Percentiles rank a stretch among this genome's conserved stretches.
These are phyloP conservation scores for Tolypocladium tundrense DNA, from an alignment of 2,329 filamentous ascomycete species.

Conservation along the genomic window DNA sequence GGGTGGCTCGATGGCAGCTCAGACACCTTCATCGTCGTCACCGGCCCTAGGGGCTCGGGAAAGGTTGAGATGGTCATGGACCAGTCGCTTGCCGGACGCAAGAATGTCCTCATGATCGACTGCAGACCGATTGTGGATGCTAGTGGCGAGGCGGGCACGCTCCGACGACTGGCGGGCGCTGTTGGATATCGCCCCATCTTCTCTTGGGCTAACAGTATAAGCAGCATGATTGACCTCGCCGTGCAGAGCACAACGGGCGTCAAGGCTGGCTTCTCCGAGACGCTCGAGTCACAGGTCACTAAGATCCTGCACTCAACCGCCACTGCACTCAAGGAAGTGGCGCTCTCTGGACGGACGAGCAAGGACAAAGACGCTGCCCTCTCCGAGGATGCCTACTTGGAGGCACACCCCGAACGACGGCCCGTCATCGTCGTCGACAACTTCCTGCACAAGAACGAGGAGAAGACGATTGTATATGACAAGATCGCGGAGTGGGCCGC, in stretches of 20 bases:
- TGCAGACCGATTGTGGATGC: slow-evolving; percentile 92
- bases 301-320: slow-evolving; percentile 85
- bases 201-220: slow-evolving; percentile 92
- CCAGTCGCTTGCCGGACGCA: slow-evolving; percentile 65
- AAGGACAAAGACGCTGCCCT: slow-evolving; percentile 63
- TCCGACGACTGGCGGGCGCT: slow-evolving; percentile 66
- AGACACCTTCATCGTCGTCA: slow-evolving; percentile 88
- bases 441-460: slow-evolving; percentile 71
- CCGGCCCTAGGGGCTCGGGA: slow-evolving; percentile 83
- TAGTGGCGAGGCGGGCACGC: slow-evolving; percentile 75
- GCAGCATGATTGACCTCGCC: slow-evolving; percentile 83
- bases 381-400: slow-evolving; percentile 77
- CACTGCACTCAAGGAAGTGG: slow-evolving; percentile 67
- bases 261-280: slow-evolving; percentile 91
- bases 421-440: slow-evolving; percentile 87
- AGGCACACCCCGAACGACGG: slow-evolving; percentile 74
- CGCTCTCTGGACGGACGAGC: slow-evolving; percentile 58
- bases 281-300: slow-evolving; percentile 74
- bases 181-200: slow-evolving; percentile 92
- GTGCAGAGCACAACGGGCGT: slow-evolving; percentile 90
- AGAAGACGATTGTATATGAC: slow-evolving; percentile 56
- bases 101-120: slow-evolving; percentile 75
- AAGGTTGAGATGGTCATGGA: slow-evolving; percentile 83
- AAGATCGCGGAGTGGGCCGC: slow-evolving; percentile 88
- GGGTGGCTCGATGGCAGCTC: slow-evolving; percentile 81